Conservation (phyloP, 495 filamentous ascomycete genomes). For the Collariella sp. region DNA sequence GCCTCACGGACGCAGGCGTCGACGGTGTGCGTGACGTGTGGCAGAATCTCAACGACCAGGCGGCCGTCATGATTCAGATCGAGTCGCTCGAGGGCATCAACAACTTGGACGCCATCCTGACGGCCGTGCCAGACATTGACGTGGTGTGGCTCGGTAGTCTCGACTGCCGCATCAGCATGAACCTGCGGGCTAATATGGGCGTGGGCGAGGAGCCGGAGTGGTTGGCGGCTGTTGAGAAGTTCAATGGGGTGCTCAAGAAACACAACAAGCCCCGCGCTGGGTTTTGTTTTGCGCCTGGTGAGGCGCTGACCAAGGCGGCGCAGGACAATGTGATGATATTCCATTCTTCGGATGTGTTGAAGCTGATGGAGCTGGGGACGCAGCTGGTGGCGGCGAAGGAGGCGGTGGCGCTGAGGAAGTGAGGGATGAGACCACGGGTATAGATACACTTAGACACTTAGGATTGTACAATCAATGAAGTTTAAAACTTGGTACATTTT, state of each 20-base stretch:
- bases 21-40: slow-evolving; percentile 26
- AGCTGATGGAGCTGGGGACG: slow-evolving; percentile 14
- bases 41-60: slow-evolving; percentile 36
- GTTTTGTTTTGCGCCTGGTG: slow-evolving; percentile 18
- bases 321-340: slow-evolving; percentile 22
- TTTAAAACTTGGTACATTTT: too few species aligned
- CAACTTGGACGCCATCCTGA: slow-evolving; percentile 47
- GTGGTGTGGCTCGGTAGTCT: slow-evolving; percentile 38
- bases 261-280: slow-evolving; percentile 32
- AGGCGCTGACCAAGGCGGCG: slow-evolving; percentile 15
- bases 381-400: slow-evolving; percentile 15
- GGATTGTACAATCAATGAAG: not conserved
- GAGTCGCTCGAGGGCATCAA: slow-evolving; percentile 44
- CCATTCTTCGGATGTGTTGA: slow-evolving; percentile 20
- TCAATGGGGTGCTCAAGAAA: slow-evolving; percentile 29
- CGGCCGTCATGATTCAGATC: slow-evolving; percentile 42
- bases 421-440: not conserved
- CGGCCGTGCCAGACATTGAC: slow-evolving; percentile 36
- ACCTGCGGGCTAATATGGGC: slow-evolving; percentile 22
- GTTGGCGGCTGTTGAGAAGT: slow-evolving; percentile 28
- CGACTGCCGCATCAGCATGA: slow-evolving; percentile 37
- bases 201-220: slow-evolving; percentile 32
- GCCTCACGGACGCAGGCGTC: slow-evolving; percentile 25
- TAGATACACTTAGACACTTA: not conserved
- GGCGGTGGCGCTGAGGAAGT: slow-evolving; percentile 4